Conservation (phyloP, 2,329 filamentous ascomycete species). For the Periglandula ipomoeae region DNA sequence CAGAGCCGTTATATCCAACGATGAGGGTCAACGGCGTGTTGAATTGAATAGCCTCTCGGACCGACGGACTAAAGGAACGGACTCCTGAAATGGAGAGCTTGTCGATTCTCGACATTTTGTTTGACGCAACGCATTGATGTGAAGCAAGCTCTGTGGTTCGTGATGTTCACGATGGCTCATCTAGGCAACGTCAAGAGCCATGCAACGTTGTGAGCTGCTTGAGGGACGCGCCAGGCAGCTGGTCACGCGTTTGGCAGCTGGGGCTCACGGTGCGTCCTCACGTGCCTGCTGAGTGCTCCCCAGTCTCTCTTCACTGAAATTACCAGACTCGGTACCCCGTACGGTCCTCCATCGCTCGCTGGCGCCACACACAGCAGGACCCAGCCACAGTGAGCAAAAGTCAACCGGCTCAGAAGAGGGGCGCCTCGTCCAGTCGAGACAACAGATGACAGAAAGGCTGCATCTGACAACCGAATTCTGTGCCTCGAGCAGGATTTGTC, state of each 20-base stretch:
- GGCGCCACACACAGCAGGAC: no score
- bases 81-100: constrained; percentile 76
- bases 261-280: constrained; percentile 4
- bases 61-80: constrained; percentile 75
- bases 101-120: constrained; percentile 68
- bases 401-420: no score
- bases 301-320: no score
- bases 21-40: constrained; percentile 89
- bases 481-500: no score
- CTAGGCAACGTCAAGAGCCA: no score
- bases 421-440: no score
- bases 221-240: constrained; percentile 4
- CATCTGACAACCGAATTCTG: no score
- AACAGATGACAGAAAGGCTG: no score
- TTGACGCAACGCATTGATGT: constrained; percentile 9
- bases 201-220: background rate
- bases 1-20: constrained; percentile 93
- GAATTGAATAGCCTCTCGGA: constrained; percentile 75
- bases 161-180: no score
- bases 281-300: background rate
- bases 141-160: background rate
- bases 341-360: background rate
- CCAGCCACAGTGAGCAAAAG: no score
- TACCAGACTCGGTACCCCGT: no score
- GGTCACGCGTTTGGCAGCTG: constrained; percentile 1